These are phyloP conservation scores for Penicillium nucicola DNA, from an alignment of 495 filamentous ascomycete species.

Conservation along the genomic window DNA sequence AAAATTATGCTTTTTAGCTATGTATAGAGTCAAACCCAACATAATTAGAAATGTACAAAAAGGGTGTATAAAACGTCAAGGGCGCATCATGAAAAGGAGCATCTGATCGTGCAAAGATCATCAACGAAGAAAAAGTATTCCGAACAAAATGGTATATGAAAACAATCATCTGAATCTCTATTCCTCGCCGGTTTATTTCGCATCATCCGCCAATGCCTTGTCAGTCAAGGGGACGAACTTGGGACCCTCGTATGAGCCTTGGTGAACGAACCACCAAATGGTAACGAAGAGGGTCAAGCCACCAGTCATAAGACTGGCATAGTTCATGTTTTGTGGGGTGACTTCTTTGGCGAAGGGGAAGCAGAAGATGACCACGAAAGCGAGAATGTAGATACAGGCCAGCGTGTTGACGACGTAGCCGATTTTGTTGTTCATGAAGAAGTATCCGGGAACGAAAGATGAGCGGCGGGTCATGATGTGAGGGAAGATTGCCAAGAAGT, in stretches of 20 bases:
- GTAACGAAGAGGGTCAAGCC: constrained; percentile 51
- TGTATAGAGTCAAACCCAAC: constrained; percentile 5
- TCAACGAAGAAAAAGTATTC: constrained; percentile 7
- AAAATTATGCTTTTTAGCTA: constrained; percentile 9
- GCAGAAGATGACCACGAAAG: constrained; percentile 75
- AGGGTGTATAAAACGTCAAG: constrained; percentile 12
- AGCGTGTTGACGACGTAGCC: constrained; percentile 60
- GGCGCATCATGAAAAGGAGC: constrained; percentile 5
- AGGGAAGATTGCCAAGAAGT: constrained; percentile 72
- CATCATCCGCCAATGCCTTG: constrained; percentile 27
- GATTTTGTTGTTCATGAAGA: constrained; percentile 58
- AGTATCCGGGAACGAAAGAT: constrained; percentile 63
- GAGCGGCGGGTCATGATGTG: constrained; percentile 64
- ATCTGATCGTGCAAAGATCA: constrained; percentile 12
- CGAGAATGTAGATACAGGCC: constrained; percentile 60
- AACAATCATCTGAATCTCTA: neutral
- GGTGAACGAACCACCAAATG: constrained; percentile 39
- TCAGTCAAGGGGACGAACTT: constrained; percentile 38
- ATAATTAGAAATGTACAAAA: constrained; percentile 12
- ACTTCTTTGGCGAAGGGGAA: constrained; percentile 55
- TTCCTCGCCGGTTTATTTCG: constrained; percentile 12
- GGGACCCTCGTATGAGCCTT: constrained; percentile 33
- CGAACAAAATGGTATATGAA: constrained; percentile 15
- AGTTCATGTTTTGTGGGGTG: constrained; percentile 55
- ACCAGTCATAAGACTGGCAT: constrained; percentile 62